These are phyloP conservation scores for Graphilbum fragrans DNA, from an alignment of 2,329 filamentous ascomycete species.

Conservation along the genomic window DNA sequence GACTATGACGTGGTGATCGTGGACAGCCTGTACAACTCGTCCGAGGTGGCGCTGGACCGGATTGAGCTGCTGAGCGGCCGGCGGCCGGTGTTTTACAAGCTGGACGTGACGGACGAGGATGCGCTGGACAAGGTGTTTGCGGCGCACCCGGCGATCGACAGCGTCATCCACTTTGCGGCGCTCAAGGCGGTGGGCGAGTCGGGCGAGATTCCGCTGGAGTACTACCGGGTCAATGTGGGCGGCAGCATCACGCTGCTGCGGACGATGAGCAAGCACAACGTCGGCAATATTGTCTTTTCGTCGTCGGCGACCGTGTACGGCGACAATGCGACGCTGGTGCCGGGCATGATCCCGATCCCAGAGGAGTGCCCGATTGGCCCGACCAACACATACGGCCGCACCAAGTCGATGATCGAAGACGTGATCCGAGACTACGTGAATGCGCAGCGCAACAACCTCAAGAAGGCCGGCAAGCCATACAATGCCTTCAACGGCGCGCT, in stretches of 20 bases:
- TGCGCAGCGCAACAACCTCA: conserved; percentile 69
- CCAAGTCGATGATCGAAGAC: conserved; percentile 83
- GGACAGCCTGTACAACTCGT: conserved; percentile 97
- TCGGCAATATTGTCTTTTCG: conserved; percentile 96
- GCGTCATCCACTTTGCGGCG: conserved; percentile 96
- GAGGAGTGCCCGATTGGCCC: conserved; percentile 92
- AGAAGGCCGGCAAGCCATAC: conserved; percentile 65
- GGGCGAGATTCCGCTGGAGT: conserved; percentile 84
- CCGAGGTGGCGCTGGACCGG: conserved; percentile 78
- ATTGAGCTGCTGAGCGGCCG: conserved; percentile 90
- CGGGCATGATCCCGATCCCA: conserved; percentile 97
- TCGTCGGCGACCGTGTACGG: conserved; percentile 97
- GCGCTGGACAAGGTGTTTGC: conserved; percentile 78
- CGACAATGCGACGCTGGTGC: conserved; percentile 88
- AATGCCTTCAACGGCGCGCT: conserved; percentile 88
- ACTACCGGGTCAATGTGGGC: conserved; percentile 94
- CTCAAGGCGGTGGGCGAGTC: conserved; percentile 98
- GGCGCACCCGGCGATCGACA: conserved; percentile 87
- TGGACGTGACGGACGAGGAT: conserved; percentile 78
- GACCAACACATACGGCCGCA: conserved; percentile 96
- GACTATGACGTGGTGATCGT: conserved; percentile 95
- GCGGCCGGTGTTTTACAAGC: conserved; percentile 71
- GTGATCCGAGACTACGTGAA: conserved; percentile 87
- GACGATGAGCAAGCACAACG: conserved; percentile 80
- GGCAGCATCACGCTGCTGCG: conserved; percentile 80